phyloP scores from a whole-genome alignment of 1,284 basidiomycete genomes.

The Rhodotorula sp. region DNA sequence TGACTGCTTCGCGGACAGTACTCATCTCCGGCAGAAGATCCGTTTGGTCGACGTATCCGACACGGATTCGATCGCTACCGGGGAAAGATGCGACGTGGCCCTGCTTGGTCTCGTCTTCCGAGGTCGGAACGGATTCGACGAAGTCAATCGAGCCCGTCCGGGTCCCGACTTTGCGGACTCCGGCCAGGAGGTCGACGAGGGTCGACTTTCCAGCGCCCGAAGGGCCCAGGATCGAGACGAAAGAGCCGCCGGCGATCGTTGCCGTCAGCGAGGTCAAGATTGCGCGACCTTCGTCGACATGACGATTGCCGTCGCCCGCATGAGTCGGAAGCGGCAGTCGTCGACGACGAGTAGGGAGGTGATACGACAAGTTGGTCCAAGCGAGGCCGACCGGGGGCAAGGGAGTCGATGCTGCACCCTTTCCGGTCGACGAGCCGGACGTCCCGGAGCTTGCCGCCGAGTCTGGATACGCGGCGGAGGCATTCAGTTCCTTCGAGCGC shows the following conservation, averaged over 20 bases:
- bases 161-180: conserved; percentile 69
- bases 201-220: conserved; percentile 63
- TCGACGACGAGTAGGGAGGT: not conserved
- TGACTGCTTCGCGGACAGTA: conserved; percentile 72
- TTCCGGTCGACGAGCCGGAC: not conserved
- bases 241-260: conserved; percentile 66
- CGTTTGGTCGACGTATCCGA: conserved; percentile 78
- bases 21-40: conserved; percentile 41
- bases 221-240: conserved; percentile 83
- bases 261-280: conserved; percentile 74
- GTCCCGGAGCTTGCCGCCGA: not conserved
- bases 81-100: conserved; percentile 29
- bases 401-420: not conserved
- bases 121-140: conserved; percentile 48
- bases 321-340: conserved; percentile 31
- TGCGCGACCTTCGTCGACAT: conserved; percentile 57
- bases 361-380: not conserved
- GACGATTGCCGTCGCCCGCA: not conserved
- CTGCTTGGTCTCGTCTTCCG: conserved; percentile 41
- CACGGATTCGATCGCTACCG: conserved; percentile 51
- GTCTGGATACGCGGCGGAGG: not conserved
- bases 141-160: conserved; percentile 63
- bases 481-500: conserved; percentile 46
- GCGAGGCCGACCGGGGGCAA: not conserved
- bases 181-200: conserved; percentile 76